These are phyloP conservation scores for Verticillium tricorpus DNA, from an alignment of 2,329 filamentous ascomycete species.

Conservation along the genomic window DNA sequence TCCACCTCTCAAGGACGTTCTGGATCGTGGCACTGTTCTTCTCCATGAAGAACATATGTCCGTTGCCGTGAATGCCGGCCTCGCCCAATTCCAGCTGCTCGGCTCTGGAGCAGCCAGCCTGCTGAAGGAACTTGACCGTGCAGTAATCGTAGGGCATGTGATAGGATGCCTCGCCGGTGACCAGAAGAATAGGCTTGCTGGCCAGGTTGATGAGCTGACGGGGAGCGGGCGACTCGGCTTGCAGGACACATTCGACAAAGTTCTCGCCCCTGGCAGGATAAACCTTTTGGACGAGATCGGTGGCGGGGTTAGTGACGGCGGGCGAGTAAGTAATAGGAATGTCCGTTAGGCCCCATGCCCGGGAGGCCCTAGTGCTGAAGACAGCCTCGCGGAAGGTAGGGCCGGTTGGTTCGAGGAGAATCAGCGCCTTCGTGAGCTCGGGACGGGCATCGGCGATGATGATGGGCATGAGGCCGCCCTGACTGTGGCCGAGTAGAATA, in stretches of 20 bases:
- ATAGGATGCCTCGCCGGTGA: constrained; percentile 38
- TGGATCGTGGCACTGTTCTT: constrained; percentile 38
- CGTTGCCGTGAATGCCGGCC: constrained; percentile 37
- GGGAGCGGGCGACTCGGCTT: constrained; percentile 27
- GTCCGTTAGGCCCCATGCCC: constrained; percentile 41
- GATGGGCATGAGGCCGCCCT: constrained; percentile 37
- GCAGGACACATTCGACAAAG: constrained; percentile 25
- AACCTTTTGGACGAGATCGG: constrained; percentile 26
- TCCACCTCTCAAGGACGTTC: constrained; percentile 17
- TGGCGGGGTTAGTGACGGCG: constrained; percentile 27
- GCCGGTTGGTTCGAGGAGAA: constrained; percentile 41
- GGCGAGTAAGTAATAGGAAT: constrained; percentile 45
- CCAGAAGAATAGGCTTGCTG: constrained; percentile 28
- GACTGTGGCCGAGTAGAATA: constrained; percentile 39
- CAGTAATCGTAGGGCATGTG: constrained; percentile 42
- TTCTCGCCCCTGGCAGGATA: constrained; percentile 16
- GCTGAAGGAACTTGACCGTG: constrained; percentile 32
- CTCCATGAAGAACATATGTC: constrained; percentile 45
- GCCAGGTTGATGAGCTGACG: constrained; percentile 30
- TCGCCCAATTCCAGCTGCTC: constrained; percentile 31
- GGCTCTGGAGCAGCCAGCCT: constrained; percentile 32
- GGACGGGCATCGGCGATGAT: constrained; percentile 37
- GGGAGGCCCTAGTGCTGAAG: constrained; percentile 26
- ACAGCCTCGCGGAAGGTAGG: constrained; percentile 41
- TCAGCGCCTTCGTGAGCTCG: constrained; percentile 31